These are phyloP conservation scores for Acorus calamus DNA, from an alignment of 106 monocot genomes.

Conservation along the genomic window DNA sequence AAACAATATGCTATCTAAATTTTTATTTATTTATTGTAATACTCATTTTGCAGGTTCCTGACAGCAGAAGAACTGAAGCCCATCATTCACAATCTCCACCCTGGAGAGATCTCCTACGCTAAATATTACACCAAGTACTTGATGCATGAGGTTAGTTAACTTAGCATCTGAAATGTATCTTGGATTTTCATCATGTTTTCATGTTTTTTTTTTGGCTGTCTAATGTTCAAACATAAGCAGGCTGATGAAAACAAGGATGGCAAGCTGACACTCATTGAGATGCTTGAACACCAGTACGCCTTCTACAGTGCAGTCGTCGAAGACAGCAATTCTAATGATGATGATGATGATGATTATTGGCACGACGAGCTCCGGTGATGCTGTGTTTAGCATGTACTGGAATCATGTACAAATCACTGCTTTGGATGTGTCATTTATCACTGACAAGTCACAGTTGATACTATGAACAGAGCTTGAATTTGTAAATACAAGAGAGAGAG, in stretches of 20 bases:
- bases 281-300: slow-evolving; percentile 17
- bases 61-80: slow-evolving; percentile 30
- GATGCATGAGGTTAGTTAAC: slow-evolving; percentile 17
- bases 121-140: slow-evolving; percentile 20
- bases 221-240: background rate
- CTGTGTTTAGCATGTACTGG: no score
- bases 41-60: slow-evolving; percentile 15
- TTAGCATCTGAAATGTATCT: no score
- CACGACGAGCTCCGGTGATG: slow-evolving; percentile 9
- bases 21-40: no score
- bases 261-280: slow-evolving; percentile 27
- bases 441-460: no score
- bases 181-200: no score
- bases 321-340: slow-evolving; percentile 7
- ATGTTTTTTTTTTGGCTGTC: no score
- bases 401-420: no score
- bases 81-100: slow-evolving; percentile 12
- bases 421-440: no score
- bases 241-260: slow-evolving; percentile 29
- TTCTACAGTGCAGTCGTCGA: slow-evolving; percentile 23
- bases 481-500: no score
- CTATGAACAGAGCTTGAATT: no score
- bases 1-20: no score
- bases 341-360: background rate
- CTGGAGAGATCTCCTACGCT: slow-evolving; percentile 26